Evolutionary conservation across 257 asterid species (phyloP), one percentile per base, ranked within the genome.

Genomic region (Jacaranda copaia): DNA sequence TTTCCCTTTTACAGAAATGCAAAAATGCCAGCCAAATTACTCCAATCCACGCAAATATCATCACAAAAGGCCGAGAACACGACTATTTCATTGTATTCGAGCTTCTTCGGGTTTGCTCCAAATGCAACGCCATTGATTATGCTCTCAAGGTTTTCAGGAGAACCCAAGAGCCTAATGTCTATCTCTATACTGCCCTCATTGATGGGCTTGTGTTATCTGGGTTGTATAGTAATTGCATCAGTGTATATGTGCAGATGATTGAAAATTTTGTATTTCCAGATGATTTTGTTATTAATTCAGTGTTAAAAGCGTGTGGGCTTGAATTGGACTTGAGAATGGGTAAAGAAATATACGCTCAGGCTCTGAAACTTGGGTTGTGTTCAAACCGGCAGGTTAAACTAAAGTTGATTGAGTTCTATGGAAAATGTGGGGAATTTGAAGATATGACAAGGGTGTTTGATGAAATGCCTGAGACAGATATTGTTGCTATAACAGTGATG

Each of bases 391-490:
- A 73, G 15, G 85, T 88, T 69, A 75, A 72, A 52, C 53, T 88
- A 60, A 90, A 81, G 77, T 52, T 88, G 9, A 42, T 90, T 66
- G 92, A 88, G 53, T 69, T 84, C 3, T 88, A 88, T 46, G 96
- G 91, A 0, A 86, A 85, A 68, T 83, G 85, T 45, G 83, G 86
- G 6, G 87, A 83, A 42, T 82, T 87, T 58, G 77, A 35, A 2
- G 88, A 81, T 64, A 86, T 88, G 76, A 45, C 43, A 62, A 84
- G 13, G 82, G 69, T 88, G 85, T 76, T 88, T 60, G 92, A 79
- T 69, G 87, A 87, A 87, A 87, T 87, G 90, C 85, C 87, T 9
- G 70, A 87, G 0, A 73, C 85, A 82, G 92, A 88, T 80, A 77
- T 63, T 59, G 88, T 90, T 73, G 86, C 85, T 0, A 67, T 68